Base-by-base conservation (phyloP, 2,329 filamentous ascomycete genomes). In the Aureobasidium mangrovei region DNA sequence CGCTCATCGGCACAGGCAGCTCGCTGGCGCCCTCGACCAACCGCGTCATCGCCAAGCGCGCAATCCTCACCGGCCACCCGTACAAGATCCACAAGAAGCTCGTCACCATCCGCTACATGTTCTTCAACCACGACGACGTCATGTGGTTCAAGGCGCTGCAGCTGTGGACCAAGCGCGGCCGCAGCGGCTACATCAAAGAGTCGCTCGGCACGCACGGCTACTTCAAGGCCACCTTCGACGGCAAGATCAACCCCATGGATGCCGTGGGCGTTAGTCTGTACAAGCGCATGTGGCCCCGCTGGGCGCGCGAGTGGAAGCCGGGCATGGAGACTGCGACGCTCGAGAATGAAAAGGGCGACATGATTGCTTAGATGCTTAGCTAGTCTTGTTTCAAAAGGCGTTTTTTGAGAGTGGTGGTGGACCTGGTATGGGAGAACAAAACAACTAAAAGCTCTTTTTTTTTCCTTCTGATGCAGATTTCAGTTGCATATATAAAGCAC, bases 31-130 rank as follows among this genome's bases (percentile, higher is more conserved):
- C 90, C 67, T 69, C 91, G 71, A 66, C 82, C 67, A 64, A 72
- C 45, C 85, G 93, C 38, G 85, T 98, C 54, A 83, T 98, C 57
- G 91, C 91, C 63, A 98, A 98, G 74, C 85, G 93, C 51, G 84
- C 95, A 62, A 88, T 97, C 60, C 78, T 98, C 55, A 95, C 93
- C 0, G 94, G 93, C 12, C 91, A 98, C 67, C 93, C 94, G 0
- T 96, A 89, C 79, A 95, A 98, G 75, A 98, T 98, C 69, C 89
- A 98, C 81, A 96, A 95, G 80, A 90, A 86, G 71, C 78, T 98
- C 27, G 93, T 98, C 57, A 98, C 94, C 0, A 85, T 98, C 44
- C 85, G 93, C 31, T 98, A 98, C 79, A 98, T 98, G 94, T 98
- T 98, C 79, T 98, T 98, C 82, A 94, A 91, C 75, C 78, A 86